Evolutionary conservation across 148 eudicot genomes (phyloP).

Genomic region (Polygonum maritimum): DNA sequence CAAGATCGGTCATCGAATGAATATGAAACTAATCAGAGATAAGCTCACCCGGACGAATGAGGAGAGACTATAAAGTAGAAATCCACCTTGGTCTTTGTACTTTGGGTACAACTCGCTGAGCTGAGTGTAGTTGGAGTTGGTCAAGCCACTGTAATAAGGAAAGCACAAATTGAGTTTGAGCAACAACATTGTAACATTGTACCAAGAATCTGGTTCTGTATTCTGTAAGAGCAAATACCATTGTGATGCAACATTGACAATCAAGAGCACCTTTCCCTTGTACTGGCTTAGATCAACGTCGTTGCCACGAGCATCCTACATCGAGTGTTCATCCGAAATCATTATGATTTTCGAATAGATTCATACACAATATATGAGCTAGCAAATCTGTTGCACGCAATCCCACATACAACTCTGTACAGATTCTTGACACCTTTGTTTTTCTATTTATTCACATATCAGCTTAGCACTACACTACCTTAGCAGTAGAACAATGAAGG

Average conservation of each 20-base stretch:
- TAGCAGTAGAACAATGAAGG: no score
- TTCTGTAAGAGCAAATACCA: no score
- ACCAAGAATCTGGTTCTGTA: background rate
- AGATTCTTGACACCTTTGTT: no score
- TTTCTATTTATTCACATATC: no score
- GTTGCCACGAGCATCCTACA: constrained; percentile 62
- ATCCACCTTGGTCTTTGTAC: constrained; percentile 59
- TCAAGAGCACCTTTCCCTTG: constrained; percentile 56
- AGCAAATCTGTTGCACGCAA: background rate
- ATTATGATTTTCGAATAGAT: background rate
- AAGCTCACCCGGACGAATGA: background rate
- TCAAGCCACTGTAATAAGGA: constrained; percentile 44
- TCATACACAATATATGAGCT: background rate
- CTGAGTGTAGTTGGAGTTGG: constrained; percentile 60
- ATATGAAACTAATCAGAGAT: background rate
- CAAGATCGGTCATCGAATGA: background rate
- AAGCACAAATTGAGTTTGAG: background rate
- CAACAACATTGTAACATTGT: background rate
- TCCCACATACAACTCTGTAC: no score
- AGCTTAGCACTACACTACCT: no score
- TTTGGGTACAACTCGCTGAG: constrained; percentile 37
- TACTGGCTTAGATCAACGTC: constrained; percentile 65
- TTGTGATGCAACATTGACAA: constrained; percentile 73
- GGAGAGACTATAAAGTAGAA: background rate
- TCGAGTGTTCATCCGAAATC: background rate